Conservation (phyloP, 495 filamentous ascomycete genomes). For the Xylaria palmicola region DNA sequence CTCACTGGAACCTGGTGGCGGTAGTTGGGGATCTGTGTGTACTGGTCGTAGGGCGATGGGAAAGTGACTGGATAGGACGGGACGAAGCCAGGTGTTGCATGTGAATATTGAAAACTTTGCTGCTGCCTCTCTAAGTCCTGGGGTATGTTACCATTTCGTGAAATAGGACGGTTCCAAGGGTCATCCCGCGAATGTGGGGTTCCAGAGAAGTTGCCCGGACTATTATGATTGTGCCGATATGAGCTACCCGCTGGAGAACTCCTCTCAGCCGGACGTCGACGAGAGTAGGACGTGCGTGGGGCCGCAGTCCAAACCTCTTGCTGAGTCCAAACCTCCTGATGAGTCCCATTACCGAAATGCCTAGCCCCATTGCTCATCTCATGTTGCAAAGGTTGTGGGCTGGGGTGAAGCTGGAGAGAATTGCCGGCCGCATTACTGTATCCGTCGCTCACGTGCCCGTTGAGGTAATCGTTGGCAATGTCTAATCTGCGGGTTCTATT, state of each 20-base stretch:
- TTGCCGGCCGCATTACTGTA: slow-evolving; percentile 20
- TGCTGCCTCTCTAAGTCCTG: slow-evolving; percentile 34
- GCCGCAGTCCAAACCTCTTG: slow-evolving; percentile 21
- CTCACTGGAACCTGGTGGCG: not conserved
- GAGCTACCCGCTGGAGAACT: slow-evolving; percentile 56
- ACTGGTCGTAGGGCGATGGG: slow-evolving; percentile 36
- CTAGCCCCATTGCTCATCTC: slow-evolving; percentile 20
- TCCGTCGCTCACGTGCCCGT: slow-evolving; percentile 16
- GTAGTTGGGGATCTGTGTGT: slow-evolving; percentile 19
- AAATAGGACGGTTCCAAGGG: slow-evolving; percentile 36
- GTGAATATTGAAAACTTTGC: slow-evolving; percentile 27
- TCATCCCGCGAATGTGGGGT: slow-evolving; percentile 46
- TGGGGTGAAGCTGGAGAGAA: slow-evolving; percentile 37
- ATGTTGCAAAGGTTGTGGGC: slow-evolving; percentile 38
- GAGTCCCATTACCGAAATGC: slow-evolving; percentile 12
- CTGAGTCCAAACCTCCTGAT: too few species aligned
- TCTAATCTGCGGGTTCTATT: slow-evolving; percentile 17
- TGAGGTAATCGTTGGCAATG: slow-evolving; percentile 11
- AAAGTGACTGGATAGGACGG: slow-evolving; percentile 14
- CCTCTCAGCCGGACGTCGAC: slow-evolving; percentile 24
- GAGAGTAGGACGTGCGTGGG: not conserved
- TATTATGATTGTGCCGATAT: slow-evolving; percentile 52
- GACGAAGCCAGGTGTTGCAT: slow-evolving; percentile 26
- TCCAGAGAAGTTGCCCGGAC: slow-evolving; percentile 56
- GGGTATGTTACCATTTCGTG: slow-evolving; percentile 34